Base-by-base conservation (phyloP, 257 asterid species). In the Solanum sparsipilum region DNA sequence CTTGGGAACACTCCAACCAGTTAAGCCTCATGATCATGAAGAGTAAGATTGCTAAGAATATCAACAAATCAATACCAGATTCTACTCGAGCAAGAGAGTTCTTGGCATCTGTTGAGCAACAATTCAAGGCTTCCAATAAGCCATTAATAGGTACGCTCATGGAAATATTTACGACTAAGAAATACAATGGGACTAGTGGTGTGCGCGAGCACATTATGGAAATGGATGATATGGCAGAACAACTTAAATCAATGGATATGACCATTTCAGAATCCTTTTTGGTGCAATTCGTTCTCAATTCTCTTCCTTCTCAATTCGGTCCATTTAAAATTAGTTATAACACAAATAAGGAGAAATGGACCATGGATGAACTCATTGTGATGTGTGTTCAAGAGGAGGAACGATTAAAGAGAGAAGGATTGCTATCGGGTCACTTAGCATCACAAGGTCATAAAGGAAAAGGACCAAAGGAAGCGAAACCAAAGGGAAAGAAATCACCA, bases 381-480 rank as follows among this genome's bases (percentile, higher is more conserved):
- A 79, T 79, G 85, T 39, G 88, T 68, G 83, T 70, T 32, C 88
- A 86, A 86, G 68, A 86, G 88, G 88, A 86, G 81, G 83, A 86
- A 21, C 39, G 52, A 7, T 31, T 86, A 31, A 86, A 46, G 67
- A 46, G 72, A 46, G 84, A 71, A 21, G 20, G 88, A 46, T 21
- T 20, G 5, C 84, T 74, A 27, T n/a, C 20, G 18, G 65, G 0
- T 70, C 39, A 85, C 35, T 74, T 36, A 74, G 52, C 8, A 36
- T 36, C 83, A 35, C 48, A 74, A 36, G 52, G 16, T 36, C 10
- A 74, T 21, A 41, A 85, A 36, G 82, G 16, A 39, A n/a, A 39
- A 4, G 67, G 83, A 70, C 70, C 65, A n/a, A 38, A 27, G n/a
- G 75, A 68, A 32, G 84, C 16, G 7, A 27, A 79, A 15, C 68